Evolutionary conservation across 176 grass and related monocot species (phyloP), one percentile per base, ranked within the genome.

Genomic region (Raddia guianensis): DNA sequence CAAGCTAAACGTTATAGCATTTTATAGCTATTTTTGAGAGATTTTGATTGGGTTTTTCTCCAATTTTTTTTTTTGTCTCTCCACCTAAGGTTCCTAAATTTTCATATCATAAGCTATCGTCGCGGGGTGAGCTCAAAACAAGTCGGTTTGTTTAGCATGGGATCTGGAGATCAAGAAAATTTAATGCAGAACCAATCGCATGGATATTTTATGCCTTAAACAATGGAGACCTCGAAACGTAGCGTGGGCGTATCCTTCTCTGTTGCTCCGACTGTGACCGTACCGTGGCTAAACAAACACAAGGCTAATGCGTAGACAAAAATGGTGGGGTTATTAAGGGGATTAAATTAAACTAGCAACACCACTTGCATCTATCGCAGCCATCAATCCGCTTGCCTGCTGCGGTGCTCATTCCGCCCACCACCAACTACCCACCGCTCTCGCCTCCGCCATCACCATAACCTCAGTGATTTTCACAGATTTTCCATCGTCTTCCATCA

Each of bases 211-310:
- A 27, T 65, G 34, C 6, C 8, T 1, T 65, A 66, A 73, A 82
- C 8, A 65, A 72, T 1, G 40, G 7, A 9, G 59, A 35, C 55
- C 46, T 19, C 10, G 2, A 2, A 53, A 66, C 42, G 20, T 16
- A 15, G 15, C 63, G 76, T n/a, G 63, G n/a, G 16, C 77, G 50
- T 49, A 9, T 59, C 50, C 40, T 35, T 85, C 56, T 37, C 74
- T 42, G 52, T 19, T 77, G 74, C 65, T 50, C 54, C 2, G 16
- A 52, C 54, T 27, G 74, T 54, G 74, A 47, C 74, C 74, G 66
- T 85, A 71, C 83, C 59, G n/a, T 40, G 37, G 47, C 47, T 66
- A 78, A 78, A 54, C 15, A 72, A 62, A 72, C 70, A 48, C 9
- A 20, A 35, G 14, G 33, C 15, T 6, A 10, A 16, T 53, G 14